Conservation (phyloP, 495 filamentous ascomycete species). For the Neurospora sublineolata region DNA sequence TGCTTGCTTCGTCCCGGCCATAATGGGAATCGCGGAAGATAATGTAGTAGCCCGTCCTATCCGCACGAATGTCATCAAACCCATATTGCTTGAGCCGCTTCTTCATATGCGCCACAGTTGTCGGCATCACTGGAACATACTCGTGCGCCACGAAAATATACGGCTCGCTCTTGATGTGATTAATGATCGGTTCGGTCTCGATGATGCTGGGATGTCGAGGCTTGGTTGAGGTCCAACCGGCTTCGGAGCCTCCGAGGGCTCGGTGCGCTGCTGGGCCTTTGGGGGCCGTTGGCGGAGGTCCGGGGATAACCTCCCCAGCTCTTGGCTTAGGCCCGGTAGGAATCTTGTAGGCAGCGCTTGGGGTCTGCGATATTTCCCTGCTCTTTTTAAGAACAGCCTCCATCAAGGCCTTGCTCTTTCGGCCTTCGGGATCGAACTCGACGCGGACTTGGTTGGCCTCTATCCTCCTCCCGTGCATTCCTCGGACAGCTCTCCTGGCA, state of each 20-base stretch:
- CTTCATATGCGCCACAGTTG: constrained; percentile 75
- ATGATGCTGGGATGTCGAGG: constrained; percentile 12
- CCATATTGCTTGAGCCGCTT: constrained; percentile 70
- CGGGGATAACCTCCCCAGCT: constrained; percentile 31
- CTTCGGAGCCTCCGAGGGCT: constrained; percentile 2
- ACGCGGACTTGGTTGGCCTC: constrained; percentile 64
- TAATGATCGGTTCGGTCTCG: constrained; percentile 42
- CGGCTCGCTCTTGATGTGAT: constrained; percentile 64
- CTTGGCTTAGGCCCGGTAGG: constrained; percentile 28
- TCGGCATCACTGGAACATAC: constrained; percentile 75
- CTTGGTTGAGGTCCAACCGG: constrained; percentile 19
- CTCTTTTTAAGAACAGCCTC: constrained; percentile 56
- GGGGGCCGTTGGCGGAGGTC: constrained; percentile 69
- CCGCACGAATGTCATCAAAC: constrained; percentile 66
- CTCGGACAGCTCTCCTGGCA: constrained; percentile 64
- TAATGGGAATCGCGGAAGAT: constrained; percentile 64
- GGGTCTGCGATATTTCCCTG: constrained; percentile 30
- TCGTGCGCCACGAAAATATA: constrained; percentile 86
- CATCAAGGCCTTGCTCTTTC: constrained; percentile 62
- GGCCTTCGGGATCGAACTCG: constrained; percentile 78
- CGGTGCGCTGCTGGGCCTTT: constrained; percentile 72
- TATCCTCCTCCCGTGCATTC: constrained; percentile 57
- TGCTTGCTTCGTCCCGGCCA: constrained; percentile 68
- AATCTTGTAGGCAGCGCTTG: constrained; percentile 17
- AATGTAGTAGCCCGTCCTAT: constrained; percentile 82